A percentile compares a stretch with the other conserved stretches of the same genome.
Conservation (phyloP, 495 filamentous ascomycete species). For the Astrothelium macrocarpum region DNA sequence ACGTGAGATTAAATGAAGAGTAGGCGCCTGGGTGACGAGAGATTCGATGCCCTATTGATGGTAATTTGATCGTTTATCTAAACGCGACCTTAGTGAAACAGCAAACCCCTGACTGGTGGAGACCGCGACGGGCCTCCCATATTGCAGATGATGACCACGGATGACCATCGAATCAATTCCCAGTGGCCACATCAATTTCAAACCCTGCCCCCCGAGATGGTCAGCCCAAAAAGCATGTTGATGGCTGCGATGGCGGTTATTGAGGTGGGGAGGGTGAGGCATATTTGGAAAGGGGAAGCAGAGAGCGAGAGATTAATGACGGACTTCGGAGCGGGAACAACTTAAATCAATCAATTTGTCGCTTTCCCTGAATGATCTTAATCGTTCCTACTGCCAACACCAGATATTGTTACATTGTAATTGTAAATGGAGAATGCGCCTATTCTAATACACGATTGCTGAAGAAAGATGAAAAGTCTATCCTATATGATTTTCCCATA, state of each 20-base stretch:
- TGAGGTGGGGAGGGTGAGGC: background rate
- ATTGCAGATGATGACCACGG: background rate
- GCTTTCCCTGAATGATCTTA: background rate
- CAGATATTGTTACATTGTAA: background rate
- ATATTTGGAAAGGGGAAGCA: background rate
- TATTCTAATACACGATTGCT: no score
- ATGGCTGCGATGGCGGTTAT: background rate
- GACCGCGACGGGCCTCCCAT: background rate
- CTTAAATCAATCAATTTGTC: background rate
- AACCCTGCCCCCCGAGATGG: background rate
- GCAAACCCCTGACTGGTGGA: background rate
- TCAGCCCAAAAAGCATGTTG: background rate
- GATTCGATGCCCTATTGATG: constrained; percentile 2
- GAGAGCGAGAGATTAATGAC: background rate
- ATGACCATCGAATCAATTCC: background rate
- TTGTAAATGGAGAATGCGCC: no score
- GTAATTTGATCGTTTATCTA: background rate
- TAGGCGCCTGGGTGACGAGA: background rate
- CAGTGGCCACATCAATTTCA: background rate
- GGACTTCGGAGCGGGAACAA: background rate
- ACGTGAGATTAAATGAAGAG: background rate
- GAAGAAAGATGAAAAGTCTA: no score
- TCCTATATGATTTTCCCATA: no score
- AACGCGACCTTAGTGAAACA: constrained; percentile 6
- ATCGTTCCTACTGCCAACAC: background rate